phyloP scores from a whole-genome alignment of 2,329 filamentous ascomycete genomes.

The Claviceps sorghi region DNA sequence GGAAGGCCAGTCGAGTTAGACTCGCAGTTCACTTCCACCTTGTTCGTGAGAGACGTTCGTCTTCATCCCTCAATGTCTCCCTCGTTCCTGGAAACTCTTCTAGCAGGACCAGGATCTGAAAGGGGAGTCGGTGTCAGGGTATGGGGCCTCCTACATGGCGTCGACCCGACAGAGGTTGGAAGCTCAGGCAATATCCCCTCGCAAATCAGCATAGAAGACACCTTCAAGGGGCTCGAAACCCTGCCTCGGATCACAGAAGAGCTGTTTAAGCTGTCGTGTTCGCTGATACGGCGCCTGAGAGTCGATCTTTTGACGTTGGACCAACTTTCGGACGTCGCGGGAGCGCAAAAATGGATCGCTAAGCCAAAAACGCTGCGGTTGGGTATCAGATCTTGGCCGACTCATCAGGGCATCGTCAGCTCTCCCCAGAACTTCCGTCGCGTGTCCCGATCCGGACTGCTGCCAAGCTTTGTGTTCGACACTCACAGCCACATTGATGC shows the following conservation, averaged over 20 bases:
- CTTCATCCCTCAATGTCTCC: conserved; percentile 47
- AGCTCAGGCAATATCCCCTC: conserved; percentile 57
- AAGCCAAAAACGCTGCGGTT: conserved; percentile 70
- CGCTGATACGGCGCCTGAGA: conserved; percentile 65
- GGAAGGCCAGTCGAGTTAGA: conserved; percentile 18
- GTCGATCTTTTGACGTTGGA: conserved; percentile 52
- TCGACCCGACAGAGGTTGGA: conserved; percentile 62
- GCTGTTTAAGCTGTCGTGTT: conserved; percentile 51
- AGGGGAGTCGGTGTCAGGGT: conserved; percentile 56
- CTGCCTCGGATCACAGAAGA: conserved; percentile 51
- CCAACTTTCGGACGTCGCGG: conserved; percentile 17
- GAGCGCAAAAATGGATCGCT: conserved; percentile 51
- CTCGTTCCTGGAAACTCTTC: conserved; percentile 48
- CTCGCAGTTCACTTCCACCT: conserved; percentile 23
- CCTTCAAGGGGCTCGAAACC: conserved; percentile 58
- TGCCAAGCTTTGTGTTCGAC: conserved; percentile 62
- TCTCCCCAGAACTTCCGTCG: conserved; percentile 49
- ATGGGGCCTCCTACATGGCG: conserved; percentile 69
- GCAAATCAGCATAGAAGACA: conserved; percentile 92
- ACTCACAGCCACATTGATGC: conserved; percentile 41
- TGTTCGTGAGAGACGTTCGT: conserved; percentile 55
- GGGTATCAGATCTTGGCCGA: conserved; percentile 49
- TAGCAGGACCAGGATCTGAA: conserved; percentile 55
- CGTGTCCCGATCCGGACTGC: conserved; percentile 57
- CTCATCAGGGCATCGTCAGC: conserved; percentile 18